Evolutionary conservation across 73 alveolate genomes (phyloP).

Genomic region (Paramecium primaurelia): DNA sequence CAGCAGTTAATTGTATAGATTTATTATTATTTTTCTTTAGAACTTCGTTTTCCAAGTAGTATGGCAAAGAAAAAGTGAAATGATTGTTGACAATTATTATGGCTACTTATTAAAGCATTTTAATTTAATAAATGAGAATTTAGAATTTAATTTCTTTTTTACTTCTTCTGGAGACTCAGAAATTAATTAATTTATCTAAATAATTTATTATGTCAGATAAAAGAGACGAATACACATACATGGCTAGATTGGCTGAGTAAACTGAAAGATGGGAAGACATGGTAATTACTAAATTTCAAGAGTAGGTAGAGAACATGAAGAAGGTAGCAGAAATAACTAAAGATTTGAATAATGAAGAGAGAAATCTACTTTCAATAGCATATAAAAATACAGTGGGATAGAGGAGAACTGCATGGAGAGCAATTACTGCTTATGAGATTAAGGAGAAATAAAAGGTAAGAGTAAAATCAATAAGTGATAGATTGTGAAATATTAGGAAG

Average conservation of each 20-base stretch:
- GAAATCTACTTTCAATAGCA: constrained; percentile 71
- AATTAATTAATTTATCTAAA: background rate
- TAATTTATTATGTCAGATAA: constrained; percentile 30
- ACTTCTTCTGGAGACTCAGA: background rate
- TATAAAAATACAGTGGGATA: constrained; percentile 73
- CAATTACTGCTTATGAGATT: constrained; percentile 73
- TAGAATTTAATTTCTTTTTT: background rate
- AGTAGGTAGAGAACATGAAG: constrained; percentile 40
- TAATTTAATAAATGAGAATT: background rate
- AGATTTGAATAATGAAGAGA: constrained; percentile 61
- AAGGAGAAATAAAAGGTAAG: constrained; percentile 72
- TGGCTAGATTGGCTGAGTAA: constrained; percentile 64
- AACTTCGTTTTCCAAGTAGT: constrained; percentile 40
- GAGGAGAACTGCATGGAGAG: constrained; percentile 82
- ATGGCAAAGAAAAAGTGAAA: background rate
- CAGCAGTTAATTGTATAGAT: background rate
- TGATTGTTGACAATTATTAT: background rate
- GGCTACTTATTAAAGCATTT: background rate
- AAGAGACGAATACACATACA: constrained; percentile 59
- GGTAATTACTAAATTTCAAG: background rate
- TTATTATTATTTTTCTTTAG: background rate
- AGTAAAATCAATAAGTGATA: background rate
- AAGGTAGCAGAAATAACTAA: constrained; percentile 63
- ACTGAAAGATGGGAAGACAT: constrained; percentile 65
- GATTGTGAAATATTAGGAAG: constrained; percentile 63